phyloP scores from a whole-genome alignment of 2,329 filamentous ascomycete species.

The Daldinia eschscholtzii region DNA sequence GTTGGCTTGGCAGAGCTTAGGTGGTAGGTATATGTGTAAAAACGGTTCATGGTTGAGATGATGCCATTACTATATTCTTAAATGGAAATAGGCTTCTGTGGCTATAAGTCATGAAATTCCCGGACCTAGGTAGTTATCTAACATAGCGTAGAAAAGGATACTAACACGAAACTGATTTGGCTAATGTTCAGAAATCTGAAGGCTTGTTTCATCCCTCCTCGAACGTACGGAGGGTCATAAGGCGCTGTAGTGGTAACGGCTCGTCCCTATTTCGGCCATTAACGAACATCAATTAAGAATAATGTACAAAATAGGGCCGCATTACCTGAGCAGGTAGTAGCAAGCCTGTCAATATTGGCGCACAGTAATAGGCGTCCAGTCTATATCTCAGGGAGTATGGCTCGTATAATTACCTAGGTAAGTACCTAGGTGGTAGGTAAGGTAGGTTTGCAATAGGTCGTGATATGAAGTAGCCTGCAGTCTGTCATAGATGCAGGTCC shows the following conservation, averaged over 20 bases:
- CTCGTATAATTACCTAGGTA: slow-evolving; percentile 1
- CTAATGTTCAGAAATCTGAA: slow-evolving; percentile 19
- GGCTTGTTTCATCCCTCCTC: slow-evolving; percentile 21
- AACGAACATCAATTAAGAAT: slow-evolving; percentile 36
- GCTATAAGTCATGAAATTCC: background rate
- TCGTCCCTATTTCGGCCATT: slow-evolving; percentile 46
- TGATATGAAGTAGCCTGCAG: slow-evolving; percentile 10
- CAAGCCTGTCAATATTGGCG: slow-evolving; percentile 10
- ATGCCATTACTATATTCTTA: background rate
- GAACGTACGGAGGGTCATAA: slow-evolving; percentile 23
- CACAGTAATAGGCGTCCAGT: background rate
- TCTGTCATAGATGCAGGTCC: slow-evolving; percentile 13
- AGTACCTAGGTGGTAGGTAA: too few species aligned
- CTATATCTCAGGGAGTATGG: slow-evolving; percentile 12
- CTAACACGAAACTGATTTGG: slow-evolving; percentile 17
- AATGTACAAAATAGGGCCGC: slow-evolving; percentile 28
- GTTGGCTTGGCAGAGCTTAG: slow-evolving; percentile 5
- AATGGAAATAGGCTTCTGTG: background rate
- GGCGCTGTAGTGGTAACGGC: slow-evolving; percentile 27
- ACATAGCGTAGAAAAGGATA: slow-evolving; percentile 10
- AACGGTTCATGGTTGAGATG: background rate
- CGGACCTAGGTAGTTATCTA: slow-evolving; percentile 1
- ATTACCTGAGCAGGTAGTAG: slow-evolving; percentile 29
- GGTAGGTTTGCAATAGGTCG: slow-evolving; percentile 5
- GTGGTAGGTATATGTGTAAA: background rate